These are phyloP conservation scores for Diaporthe helianthi DNA, from an alignment of 2,329 filamentous ascomycete genomes.

Conservation along the genomic window DNA sequence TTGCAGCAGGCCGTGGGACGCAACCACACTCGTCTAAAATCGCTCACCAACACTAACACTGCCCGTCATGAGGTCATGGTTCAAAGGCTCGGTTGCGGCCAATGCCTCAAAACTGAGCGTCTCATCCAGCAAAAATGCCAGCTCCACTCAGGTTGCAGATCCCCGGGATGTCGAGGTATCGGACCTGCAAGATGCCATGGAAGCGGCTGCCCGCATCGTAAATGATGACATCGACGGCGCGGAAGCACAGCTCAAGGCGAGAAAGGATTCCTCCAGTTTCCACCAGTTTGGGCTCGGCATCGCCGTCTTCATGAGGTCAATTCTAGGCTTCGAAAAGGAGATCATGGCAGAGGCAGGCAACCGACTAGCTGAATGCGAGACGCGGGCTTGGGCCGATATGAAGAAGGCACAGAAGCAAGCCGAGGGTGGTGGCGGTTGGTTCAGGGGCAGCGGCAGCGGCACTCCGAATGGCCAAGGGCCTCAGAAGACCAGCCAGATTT, in stretches of 20 bases:
- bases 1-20: neutral
- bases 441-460: constrained; percentile 38
- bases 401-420: constrained; percentile 74
- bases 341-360: constrained; percentile 84
- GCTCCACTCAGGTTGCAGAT: constrained; percentile 32
- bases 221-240: constrained; percentile 90
- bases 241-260: constrained; percentile 75
- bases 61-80: constrained; percentile 33
- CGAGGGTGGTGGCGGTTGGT: constrained; percentile 38
- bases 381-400: constrained; percentile 76
- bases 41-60: neutral
- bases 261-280: constrained; percentile 80
- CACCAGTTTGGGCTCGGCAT: constrained; percentile 85
- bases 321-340: constrained; percentile 90
- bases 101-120: constrained; percentile 24
- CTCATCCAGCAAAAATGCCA: constrained; percentile 26
- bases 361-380: constrained; percentile 77
- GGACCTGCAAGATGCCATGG: constrained; percentile 66
- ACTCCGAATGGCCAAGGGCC: constrained; percentile 42
- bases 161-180: constrained; percentile 51
- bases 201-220: constrained; percentile 76
- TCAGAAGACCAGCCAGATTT: constrained; percentile 59
- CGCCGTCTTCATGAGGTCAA: constrained; percentile 82
- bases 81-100: constrained; percentile 23
- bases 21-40: neutral